phyloP scores from a whole-genome alignment of 176 grass and related monocot genomes.

The Rhynchospora breviuscula region DNA sequence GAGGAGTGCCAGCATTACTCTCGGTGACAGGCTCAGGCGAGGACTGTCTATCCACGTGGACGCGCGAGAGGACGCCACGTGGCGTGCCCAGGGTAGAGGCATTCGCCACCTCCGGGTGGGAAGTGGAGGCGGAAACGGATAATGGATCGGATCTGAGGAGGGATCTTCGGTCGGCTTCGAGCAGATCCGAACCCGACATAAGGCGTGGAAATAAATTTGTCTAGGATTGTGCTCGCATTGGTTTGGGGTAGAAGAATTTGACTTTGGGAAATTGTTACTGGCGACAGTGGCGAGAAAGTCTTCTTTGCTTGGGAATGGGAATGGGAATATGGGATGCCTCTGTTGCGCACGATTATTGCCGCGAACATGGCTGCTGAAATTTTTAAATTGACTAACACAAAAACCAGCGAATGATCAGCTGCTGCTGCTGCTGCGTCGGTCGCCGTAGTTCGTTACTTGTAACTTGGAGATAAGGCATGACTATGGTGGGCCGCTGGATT shows the following conservation, averaged over 20 bases:
- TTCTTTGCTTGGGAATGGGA: neutral
- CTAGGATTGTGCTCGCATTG: slow-evolving; percentile 29
- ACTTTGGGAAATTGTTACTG: neutral
- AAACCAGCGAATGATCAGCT: neutral
- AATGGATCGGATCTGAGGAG: slow-evolving; percentile 40
- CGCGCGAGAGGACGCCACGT: neutral
- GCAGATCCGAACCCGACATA: slow-evolving; percentile 61
- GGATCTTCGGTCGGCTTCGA: slow-evolving; percentile 27
- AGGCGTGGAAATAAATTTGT: neutral
- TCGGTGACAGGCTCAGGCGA: neutral
- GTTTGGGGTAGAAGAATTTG: neutral
- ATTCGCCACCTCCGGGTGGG: neutral
- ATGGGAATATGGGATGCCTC: neutral
- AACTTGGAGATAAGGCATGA: neutral
- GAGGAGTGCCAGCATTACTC: slow-evolving; percentile 1
- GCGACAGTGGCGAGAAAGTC: neutral
- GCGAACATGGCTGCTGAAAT: neutral
- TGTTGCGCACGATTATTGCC: neutral
- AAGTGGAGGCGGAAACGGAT: slow-evolving; percentile 26
- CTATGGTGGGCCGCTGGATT: neutral
- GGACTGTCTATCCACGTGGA: slow-evolving; percentile 1
- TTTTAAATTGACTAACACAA: neutral
- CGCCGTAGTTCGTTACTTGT: neutral
- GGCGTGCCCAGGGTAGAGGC: neutral
- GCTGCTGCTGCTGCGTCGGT: neutral